These are phyloP conservation scores for Aspergillus unguis DNA, from an alignment of 2,329 filamentous ascomycete genomes.

Conservation along the genomic window DNA sequence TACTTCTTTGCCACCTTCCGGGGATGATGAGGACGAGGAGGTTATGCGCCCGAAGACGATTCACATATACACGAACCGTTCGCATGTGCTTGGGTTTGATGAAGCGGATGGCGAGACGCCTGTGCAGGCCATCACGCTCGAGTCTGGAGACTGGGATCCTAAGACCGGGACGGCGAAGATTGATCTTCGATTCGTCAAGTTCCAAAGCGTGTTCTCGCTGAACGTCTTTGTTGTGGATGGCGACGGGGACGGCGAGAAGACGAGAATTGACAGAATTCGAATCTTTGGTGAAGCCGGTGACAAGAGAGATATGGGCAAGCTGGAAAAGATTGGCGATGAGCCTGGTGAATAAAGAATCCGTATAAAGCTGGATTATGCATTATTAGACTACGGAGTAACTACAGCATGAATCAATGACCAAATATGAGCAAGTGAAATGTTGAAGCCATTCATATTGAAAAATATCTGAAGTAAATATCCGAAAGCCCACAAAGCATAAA, in stretches of 20 bases:
- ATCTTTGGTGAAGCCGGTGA: slow-evolving; percentile 86
- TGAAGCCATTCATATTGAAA: background rate
- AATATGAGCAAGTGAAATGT: background rate
- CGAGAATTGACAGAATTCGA: slow-evolving; percentile 61
- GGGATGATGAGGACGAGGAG: slow-evolving; percentile 64
- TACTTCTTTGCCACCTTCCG: slow-evolving; percentile 67
- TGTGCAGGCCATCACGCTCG: slow-evolving; percentile 75
- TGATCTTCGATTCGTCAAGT: slow-evolving; percentile 86
- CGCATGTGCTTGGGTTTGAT: slow-evolving; percentile 89
- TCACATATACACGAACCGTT: slow-evolving; percentile 81
- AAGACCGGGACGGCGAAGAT: slow-evolving; percentile 69
- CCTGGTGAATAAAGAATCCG: slow-evolving; percentile 51
- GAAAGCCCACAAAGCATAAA: background rate
- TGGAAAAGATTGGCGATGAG: slow-evolving; percentile 90
- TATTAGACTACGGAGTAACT: background rate
- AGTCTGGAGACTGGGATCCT: slow-evolving; percentile 72
- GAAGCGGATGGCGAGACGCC: slow-evolving; percentile 84
- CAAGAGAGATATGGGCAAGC: slow-evolving; percentile 88
- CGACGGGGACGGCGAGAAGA: slow-evolving; percentile 77
- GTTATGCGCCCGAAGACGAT: slow-evolving; percentile 76
- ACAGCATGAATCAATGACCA: background rate
- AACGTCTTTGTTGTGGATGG: slow-evolving; percentile 87
- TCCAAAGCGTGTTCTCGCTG: slow-evolving; percentile 86
- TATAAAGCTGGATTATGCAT: background rate
- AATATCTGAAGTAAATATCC: background rate